Percentiles rank a stretch among this genome's conserved stretches.
phyloP scores from a whole-genome alignment of 2,329 filamentous ascomycete species.

The Aspergillus sp. region DNA sequence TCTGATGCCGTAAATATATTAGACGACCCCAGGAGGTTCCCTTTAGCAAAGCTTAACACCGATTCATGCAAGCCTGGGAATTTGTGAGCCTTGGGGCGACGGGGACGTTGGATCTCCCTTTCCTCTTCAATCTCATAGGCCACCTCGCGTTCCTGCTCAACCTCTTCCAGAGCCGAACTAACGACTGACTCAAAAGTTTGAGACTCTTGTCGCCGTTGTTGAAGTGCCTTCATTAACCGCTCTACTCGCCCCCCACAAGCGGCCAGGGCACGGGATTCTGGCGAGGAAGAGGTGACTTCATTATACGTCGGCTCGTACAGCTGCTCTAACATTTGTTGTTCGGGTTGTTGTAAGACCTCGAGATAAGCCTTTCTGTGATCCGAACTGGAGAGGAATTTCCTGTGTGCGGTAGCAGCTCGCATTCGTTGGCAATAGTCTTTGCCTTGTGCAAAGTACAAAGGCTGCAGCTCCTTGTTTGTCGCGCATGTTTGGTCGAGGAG shows the following conservation, averaged over 20 bases:
- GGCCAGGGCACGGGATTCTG: slow-evolving; percentile 9
- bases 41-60: slow-evolving; percentile 31
- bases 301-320: slow-evolving; percentile 52
- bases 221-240: slow-evolving; percentile 36
- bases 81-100: slow-evolving; percentile 36
- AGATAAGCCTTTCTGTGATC: slow-evolving; percentile 45
- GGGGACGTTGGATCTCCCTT: slow-evolving; percentile 54
- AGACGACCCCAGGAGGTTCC: background rate
- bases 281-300: slow-evolving; percentile 3
- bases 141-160: slow-evolving; percentile 58
- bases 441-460: slow-evolving; percentile 61
- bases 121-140: slow-evolving; percentile 59
- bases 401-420: slow-evolving; percentile 49
- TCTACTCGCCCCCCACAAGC: slow-evolving; percentile 28
- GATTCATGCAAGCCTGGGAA: slow-evolving; percentile 51
- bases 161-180: slow-evolving; percentile 59
- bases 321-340: slow-evolving; percentile 58
- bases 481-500: slow-evolving; percentile 64
- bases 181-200: slow-evolving; percentile 48
- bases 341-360: slow-evolving; percentile 49
- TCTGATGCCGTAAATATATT: slow-evolving; percentile 4
- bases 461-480: slow-evolving; percentile 58
- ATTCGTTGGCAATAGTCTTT: slow-evolving; percentile 59
- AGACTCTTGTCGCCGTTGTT: slow-evolving; percentile 30
- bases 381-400: slow-evolving; percentile 40